Evolutionary conservation across 352 stramenopile species (phyloP), one percentile per base, ranked within the genome.

Genomic region (Peronospora belbahrii): DNA sequence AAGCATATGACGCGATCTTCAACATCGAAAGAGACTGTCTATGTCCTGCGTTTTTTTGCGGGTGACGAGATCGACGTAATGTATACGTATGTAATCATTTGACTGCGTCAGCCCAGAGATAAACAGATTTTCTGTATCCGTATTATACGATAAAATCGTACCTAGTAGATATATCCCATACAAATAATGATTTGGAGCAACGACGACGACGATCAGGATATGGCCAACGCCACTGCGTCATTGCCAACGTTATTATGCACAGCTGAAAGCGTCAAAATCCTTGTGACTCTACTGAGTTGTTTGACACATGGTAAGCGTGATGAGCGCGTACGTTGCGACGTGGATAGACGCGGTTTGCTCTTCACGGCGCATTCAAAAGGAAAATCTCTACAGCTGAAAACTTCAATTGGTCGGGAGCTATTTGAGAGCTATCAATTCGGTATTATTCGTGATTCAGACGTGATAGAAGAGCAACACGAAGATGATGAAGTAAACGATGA

Each of bases 321-420:
- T 44, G 70, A 89, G 51, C 82, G 78, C 46, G 67, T 93, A 9
- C 76, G 74, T 14, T 90, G 78, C 37, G 79, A 93, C 54, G 65
- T 84, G 30, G 82, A 93, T 41, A 18, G 25, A 6, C 53, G 56
- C 5, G 78, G 82, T 24, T 41, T 87, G 54, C 59, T 89, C 2
- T 88, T 93, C 52, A 90, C 79, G 3, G 55, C 67, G 19, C 74
- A 90, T 40, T 90, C 81, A n/a, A 83, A 80, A 38, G 78, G 82
- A 37, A 93, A 93, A 48, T 88, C 78, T 48, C 65, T 93, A 19
- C 82, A 93, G 71, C 71, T 93, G 59, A 93, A 90, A 67, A 88
- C 82, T 19, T 87, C 76, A 7, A 69, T 90, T 6, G 62, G 68
- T 7, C 60, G 53, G n/a, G 76, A 89, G 48, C 51, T 93, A 4